Conservation (phyloP, 352 stramenopile genomes). For the Phytopythium kandeliae region DNA sequence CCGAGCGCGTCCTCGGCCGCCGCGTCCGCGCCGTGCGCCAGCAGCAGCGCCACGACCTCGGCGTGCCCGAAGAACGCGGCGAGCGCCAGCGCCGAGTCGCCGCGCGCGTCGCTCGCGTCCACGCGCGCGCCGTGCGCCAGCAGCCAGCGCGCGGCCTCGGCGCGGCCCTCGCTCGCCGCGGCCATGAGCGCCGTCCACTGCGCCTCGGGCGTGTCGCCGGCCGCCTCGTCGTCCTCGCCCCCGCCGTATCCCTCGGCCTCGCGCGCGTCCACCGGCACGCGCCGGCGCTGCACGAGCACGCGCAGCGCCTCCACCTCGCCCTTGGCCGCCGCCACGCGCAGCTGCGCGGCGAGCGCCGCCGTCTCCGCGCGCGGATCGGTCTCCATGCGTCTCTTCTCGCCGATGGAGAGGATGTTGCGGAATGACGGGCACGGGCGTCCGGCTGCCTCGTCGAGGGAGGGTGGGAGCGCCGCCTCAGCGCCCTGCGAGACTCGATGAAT, state of each 20-base stretch:
- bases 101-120: background rate
- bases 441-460: too few relatives aligned
- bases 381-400: too few relatives aligned
- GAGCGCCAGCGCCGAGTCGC: slow-evolving; percentile 8
- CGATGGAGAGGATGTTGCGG: too few relatives aligned
- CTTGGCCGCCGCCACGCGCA: slow-evolving; percentile 6
- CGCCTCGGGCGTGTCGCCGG: slow-evolving; percentile 3
- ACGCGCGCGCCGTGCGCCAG: slow-evolving; percentile 3
- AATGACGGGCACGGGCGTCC: too few relatives aligned
- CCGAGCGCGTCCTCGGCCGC: slow-evolving; percentile 9
- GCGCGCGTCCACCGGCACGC: too few relatives aligned
- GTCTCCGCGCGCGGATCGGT: too few relatives aligned
- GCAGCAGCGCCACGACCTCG: slow-evolving; percentile 12
- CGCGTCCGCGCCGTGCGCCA: slow-evolving; percentile 13
- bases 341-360: background rate
- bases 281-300: slow-evolving; percentile 11
- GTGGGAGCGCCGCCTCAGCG: too few relatives aligned
- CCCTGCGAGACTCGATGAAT: too few relatives aligned
- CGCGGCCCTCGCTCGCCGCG: slow-evolving; percentile 12
- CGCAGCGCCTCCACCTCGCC: slow-evolving; percentile 2
- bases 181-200: slow-evolving; percentile 20
- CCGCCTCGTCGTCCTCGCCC: slow-evolving; percentile 8
- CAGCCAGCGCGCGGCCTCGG: background rate
- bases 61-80: slow-evolving; percentile 11
- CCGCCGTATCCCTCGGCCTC: too few relatives aligned